Conservation (phyloP, 2,329 filamentous ascomycete genomes). For the Pestalotiopsis sp. region DNA sequence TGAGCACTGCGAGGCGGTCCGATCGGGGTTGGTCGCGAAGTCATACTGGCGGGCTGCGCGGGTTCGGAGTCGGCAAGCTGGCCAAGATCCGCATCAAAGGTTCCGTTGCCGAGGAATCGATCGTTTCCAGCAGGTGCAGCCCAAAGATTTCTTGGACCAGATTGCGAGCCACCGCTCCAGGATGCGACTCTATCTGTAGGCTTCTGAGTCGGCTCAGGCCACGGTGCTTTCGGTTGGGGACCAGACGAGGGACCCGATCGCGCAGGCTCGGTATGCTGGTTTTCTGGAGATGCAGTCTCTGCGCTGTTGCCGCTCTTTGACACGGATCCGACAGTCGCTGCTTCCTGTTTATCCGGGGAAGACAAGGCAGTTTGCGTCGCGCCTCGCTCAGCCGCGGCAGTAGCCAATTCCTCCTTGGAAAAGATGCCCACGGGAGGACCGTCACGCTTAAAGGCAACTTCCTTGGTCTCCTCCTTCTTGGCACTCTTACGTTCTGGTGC, state of each 20-base stretch:
- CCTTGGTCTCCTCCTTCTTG: conserved; percentile 55
- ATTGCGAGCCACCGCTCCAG: conserved; percentile 51
- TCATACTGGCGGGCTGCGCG: conserved; percentile 34
- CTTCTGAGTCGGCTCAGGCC: conserved; percentile 30
- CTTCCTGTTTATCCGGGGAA: conserved; percentile 11
- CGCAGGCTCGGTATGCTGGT: conserved; percentile 9
- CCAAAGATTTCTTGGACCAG: conserved; percentile 68
- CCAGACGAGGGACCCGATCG: conserved; percentile 8
- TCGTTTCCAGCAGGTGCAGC: conserved; percentile 69
- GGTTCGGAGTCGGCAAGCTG: conserved; percentile 46
- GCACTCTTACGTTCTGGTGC: conserved; percentile 62
- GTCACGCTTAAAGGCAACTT: conserved; percentile 27
- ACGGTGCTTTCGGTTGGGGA: conserved; percentile 35
- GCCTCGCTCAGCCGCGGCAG: neutral
- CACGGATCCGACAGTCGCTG: neutral
- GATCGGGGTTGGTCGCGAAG: conserved; percentile 48
- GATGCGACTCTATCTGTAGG: conserved; percentile 49
- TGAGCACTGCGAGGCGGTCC: conserved; percentile 35
- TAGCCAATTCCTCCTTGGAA: conserved; percentile 18
- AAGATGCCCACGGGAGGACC: conserved; percentile 26
- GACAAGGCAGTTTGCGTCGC: neutral
- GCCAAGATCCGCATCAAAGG: conserved; percentile 67
- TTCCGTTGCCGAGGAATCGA: conserved; percentile 76
- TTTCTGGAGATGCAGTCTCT: neutral
- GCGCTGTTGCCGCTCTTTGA: conserved; percentile 2